These are phyloP conservation scores for Coemansia sp. DNA, from an alignment of 371 early-diverging fungal genomes.

Conservation along the genomic window DNA sequence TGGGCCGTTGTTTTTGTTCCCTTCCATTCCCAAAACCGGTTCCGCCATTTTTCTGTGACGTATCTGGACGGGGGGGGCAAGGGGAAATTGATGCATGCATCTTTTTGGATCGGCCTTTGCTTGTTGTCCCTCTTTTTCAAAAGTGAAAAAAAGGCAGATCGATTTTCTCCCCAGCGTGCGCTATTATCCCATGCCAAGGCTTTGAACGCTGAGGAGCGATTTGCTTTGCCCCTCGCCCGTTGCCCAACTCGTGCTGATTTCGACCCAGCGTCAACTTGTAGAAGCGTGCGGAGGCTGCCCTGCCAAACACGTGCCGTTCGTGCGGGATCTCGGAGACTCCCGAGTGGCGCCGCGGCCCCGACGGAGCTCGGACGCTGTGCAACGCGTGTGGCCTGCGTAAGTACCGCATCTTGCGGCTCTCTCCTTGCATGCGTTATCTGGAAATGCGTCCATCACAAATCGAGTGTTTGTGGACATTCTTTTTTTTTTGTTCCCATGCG, in stretches of 20 bases:
- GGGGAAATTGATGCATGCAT: background rate
- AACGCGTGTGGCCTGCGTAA: slow-evolving; percentile 83
- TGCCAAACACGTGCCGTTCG: slow-evolving; percentile 51
- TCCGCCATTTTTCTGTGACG: no score
- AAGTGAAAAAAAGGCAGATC: background rate
- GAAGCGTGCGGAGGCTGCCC: slow-evolving; percentile 48
- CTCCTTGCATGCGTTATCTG: no score
- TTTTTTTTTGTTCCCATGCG: no score
- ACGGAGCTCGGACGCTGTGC: slow-evolving; percentile 77
- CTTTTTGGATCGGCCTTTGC: background rate
- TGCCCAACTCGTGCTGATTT: no score
- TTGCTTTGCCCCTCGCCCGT: background rate
- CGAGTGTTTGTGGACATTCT: no score
- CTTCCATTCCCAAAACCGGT: no score
- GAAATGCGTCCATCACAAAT: no score
- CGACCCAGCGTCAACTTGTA: slow-evolving; percentile 2
- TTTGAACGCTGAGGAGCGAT: background rate
- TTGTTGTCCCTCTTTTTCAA: background rate
- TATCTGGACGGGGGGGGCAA: no score
- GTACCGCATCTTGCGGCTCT: slow-evolving; percentile 5
- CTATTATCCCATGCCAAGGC: background rate
- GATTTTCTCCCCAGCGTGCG: background rate
- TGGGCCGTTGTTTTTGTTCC: no score
- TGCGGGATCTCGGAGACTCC: slow-evolving; percentile 79
- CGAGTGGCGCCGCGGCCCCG: slow-evolving; percentile 82